Percentiles rank a stretch among this genome's conserved stretches.
Conservation (phyloP, 805 yeast species). For the Pichia californica region DNA sequence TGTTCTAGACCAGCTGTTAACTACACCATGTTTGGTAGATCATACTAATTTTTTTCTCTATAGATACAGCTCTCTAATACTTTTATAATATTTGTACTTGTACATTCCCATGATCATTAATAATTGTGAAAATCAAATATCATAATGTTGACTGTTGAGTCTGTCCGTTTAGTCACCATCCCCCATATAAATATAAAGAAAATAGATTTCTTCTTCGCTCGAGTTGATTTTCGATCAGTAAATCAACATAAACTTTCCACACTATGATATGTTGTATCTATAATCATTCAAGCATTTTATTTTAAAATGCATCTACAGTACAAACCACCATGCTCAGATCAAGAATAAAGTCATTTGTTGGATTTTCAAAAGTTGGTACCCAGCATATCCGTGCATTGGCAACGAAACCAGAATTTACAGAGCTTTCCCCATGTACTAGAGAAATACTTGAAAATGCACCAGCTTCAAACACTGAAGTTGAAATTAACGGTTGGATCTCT, state of each 20-base stretch:
- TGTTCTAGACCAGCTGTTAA: constrained; percentile 72
- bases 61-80: no score
- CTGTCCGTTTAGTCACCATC: no score
- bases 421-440: constrained; percentile 21
- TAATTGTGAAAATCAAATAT: no score
- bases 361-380: not conserved
- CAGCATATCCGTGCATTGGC: not conserved
- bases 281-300: no score
- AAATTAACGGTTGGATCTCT: constrained; percentile 68
- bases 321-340: not conserved
- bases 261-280: no score
- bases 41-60: constrained; percentile 46
- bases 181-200: no score
- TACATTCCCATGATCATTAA: no score
- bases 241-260: no score
- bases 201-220: no score
- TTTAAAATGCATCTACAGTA: not conserved
- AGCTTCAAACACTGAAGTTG: constrained; percentile 29
- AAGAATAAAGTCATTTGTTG: not conserved
- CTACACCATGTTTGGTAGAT: constrained; percentile 96
- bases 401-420: not conserved
- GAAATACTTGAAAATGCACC: constrained; percentile 33
- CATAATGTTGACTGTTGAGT: no score
- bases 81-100: no score
- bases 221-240: no score